phyloP scores from a whole-genome alignment of 768 basidiomycete species.

The Paxillus ammoniavirescens region DNA sequence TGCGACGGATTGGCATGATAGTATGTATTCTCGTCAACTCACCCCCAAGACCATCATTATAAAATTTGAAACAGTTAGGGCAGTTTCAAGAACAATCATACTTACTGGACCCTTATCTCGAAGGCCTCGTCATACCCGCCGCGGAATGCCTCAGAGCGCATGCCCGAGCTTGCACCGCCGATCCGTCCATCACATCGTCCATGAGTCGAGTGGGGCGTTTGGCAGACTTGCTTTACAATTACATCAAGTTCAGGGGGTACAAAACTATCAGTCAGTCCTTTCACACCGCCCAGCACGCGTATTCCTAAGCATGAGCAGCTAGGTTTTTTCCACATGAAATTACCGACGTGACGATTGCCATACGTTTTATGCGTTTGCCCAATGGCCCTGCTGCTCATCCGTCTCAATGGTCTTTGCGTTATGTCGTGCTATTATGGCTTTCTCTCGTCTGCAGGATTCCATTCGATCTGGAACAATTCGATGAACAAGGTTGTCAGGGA shows the following conservation, averaged over 20 bases:
- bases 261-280: constrained; percentile 81
- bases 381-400: constrained; percentile 41
- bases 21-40: constrained; percentile 39
- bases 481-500: constrained; percentile 52
- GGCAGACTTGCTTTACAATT: constrained; percentile 67
- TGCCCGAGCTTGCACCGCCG: constrained; percentile 41
- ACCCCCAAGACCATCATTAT: background rate
- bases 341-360: constrained; percentile 71
- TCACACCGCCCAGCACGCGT: background rate
- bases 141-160: constrained; percentile 61
- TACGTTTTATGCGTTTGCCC: constrained; percentile 58
- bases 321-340: constrained; percentile 94
- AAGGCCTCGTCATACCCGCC: constrained; percentile 73
- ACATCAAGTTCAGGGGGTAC: constrained; percentile 85
- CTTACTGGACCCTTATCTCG: constrained; percentile 87
- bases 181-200: constrained; percentile 26
- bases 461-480: constrained; percentile 86
- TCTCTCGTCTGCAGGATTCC: constrained; percentile 92
- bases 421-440: constrained; percentile 88
- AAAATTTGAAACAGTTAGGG: constrained; percentile 54
- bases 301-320: constrained; percentile 47
- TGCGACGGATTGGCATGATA: constrained; percentile 46
- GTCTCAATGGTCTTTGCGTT: constrained; percentile 77
- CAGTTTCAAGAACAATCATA: constrained; percentile 93
- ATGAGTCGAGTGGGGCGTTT: constrained; percentile 48